phyloP scores from a whole-genome alignment of 78 protist species.

The Dictyostelium citrinum region DNA sequence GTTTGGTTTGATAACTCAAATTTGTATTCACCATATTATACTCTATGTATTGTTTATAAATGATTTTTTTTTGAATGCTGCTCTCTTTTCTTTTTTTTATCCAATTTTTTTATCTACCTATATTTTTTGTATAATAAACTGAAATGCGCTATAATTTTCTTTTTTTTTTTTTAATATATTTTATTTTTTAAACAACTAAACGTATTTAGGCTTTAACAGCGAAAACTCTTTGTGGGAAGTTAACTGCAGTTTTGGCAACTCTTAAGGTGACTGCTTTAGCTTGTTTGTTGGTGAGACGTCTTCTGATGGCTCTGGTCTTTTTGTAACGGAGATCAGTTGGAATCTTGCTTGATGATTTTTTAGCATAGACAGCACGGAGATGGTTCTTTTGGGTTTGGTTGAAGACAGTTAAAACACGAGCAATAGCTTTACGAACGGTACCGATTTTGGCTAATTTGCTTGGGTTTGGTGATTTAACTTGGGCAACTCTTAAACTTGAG shows the following conservation, averaged over 20 bases:
- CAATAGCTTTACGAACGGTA: slow-evolving; percentile 70
- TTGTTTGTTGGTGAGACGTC: slow-evolving; percentile 41
- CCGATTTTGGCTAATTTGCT: slow-evolving; percentile 60
- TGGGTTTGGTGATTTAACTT: slow-evolving; percentile 72
- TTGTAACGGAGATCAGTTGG: slow-evolving; percentile 70
- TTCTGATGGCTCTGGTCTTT: slow-evolving; percentile 77
- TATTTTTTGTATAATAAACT: not conserved
- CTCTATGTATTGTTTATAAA: no score
- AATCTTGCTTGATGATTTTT: not conserved
- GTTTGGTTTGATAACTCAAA: no score
- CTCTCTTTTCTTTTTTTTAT: no score
- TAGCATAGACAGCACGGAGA: slow-evolving; percentile 37
- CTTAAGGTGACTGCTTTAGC: slow-evolving; percentile 29
- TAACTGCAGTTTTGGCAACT: not conserved
- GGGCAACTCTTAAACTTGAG: slow-evolving; percentile 53
- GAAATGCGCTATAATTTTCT: not conserved
- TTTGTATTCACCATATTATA: no score
- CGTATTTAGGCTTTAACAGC: slow-evolving; percentile 69
- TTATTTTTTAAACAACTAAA: not conserved
- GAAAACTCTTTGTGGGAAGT: slow-evolving; percentile 68
- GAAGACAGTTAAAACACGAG: slow-evolving; percentile 61
- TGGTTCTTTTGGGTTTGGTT: slow-evolving; percentile 57
- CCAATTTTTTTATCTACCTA: no score
- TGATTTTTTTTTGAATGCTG: no score
- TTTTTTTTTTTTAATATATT: not conserved